phyloP scores from a whole-genome alignment of 495 filamentous ascomycete species.

The Aspergillus sclerotioniger region DNA sequence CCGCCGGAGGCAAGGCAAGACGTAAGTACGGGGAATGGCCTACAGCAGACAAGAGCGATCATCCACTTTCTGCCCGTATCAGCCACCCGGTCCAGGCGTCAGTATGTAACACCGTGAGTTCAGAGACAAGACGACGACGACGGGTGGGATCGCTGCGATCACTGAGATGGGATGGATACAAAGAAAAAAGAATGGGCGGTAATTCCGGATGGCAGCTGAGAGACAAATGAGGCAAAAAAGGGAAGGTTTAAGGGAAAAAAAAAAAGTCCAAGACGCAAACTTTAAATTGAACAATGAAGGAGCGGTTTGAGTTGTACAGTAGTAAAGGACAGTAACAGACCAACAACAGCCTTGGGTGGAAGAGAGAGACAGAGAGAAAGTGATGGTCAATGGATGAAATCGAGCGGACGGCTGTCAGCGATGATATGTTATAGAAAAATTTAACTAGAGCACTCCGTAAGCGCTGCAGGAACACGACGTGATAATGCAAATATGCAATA shows the following conservation, averaged over 20 bases:
- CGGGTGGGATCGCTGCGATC: too few relatives aligned
- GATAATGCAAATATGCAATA: slow-evolving; percentile 8
- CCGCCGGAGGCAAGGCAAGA: neutral
- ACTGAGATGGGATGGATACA: neutral
- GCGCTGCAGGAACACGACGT: neutral
- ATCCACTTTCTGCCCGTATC: neutral
- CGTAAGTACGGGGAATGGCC: neutral
- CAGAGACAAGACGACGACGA: neutral
- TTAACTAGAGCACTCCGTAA: neutral
- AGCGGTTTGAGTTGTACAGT: neutral
- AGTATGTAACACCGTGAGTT: neutral
- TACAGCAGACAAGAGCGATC: neutral
- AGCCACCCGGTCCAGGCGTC: neutral
- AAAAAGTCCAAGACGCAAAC: neutral
- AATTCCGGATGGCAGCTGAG: neutral
- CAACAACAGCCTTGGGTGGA: slow-evolving; percentile 10
- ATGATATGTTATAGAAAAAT: slow-evolving; percentile 4
- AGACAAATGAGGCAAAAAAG: neutral
- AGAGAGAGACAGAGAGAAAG: slow-evolving; percentile 10
- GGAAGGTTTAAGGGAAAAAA: neutral
- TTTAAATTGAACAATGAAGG: neutral
- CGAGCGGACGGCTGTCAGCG: slow-evolving; percentile 8
- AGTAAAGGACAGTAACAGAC: neutral
- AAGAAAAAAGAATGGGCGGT: slow-evolving; percentile 8
- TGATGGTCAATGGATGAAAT: slow-evolving; percentile 17